Conservation (phyloP, 2,329 filamentous ascomycete species). For the Lecanicillium sp. region DNA sequence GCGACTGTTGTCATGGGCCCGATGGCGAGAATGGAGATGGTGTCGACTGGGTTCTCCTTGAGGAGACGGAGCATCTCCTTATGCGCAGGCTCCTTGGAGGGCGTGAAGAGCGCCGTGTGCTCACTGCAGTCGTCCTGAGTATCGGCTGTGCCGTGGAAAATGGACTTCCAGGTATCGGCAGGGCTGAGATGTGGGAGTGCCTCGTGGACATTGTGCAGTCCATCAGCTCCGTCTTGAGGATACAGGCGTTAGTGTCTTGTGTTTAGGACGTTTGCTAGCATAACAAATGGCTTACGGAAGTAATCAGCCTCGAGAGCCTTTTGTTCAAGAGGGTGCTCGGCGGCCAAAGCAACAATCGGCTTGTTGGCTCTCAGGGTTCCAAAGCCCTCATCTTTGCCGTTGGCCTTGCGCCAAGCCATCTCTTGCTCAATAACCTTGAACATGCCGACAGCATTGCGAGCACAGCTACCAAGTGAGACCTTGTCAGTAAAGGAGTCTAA, state of each 20-base stretch:
- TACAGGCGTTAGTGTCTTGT: slow-evolving; percentile 6
- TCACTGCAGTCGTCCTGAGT: slow-evolving; percentile 31
- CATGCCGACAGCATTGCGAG: slow-evolving; percentile 80
- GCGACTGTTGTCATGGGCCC: slow-evolving; percentile 93
- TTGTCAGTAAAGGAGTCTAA: background rate
- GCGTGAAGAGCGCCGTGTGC: slow-evolving; percentile 59
- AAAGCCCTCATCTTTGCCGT: slow-evolving; percentile 63
- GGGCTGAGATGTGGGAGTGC: slow-evolving; percentile 69
- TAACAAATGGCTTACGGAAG: slow-evolving; percentile 63
- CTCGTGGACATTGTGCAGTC: slow-evolving; percentile 67
- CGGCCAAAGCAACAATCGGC: slow-evolving; percentile 79
- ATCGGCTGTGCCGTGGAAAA: slow-evolving; percentile 42
- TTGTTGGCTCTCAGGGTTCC: slow-evolving; percentile 63
- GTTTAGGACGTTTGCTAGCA: background rate
- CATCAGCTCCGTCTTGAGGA: slow-evolving; percentile 61
- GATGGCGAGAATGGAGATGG: slow-evolving; percentile 82
- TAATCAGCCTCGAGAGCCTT: slow-evolving; percentile 74
- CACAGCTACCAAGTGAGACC: slow-evolving; percentile 52
- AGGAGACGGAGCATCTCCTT: slow-evolving; percentile 86
- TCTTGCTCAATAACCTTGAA: slow-evolving; percentile 92
- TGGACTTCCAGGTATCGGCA: slow-evolving; percentile 62
- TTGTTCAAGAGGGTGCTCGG: slow-evolving; percentile 78
- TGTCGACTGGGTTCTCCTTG: slow-evolving; percentile 70
- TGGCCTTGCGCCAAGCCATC: slow-evolving; percentile 68
- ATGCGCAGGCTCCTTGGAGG: slow-evolving; percentile 67